Conservation (phyloP, 2,329 filamentous ascomycete genomes). For the Cytospora leucostoma region DNA sequence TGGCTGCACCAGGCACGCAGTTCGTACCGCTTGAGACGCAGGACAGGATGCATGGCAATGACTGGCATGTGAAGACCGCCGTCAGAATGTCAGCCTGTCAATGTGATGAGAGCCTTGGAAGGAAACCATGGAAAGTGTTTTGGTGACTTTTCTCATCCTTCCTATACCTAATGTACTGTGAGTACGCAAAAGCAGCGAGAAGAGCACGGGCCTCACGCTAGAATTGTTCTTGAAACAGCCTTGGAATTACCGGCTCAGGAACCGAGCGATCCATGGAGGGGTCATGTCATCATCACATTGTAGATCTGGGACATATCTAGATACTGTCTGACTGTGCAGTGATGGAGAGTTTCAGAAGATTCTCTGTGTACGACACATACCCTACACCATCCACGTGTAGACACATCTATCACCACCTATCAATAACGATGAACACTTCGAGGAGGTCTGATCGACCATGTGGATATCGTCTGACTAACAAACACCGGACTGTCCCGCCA, state of each 20-base stretch:
- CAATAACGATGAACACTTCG: not conserved
- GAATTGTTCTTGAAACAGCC: conserved; percentile 41
- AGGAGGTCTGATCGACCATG: not conserved
- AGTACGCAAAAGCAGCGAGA: not conserved
- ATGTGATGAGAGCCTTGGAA: not conserved
- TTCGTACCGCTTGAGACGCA: not conserved
- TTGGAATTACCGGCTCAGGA: not conserved
- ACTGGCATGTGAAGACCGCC: not conserved
- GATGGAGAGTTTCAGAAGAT: not conserved
- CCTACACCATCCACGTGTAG: not conserved
- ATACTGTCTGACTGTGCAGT: not conserved
- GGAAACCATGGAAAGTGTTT: no score
- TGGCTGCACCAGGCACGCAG: not conserved
- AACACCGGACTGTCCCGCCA: conserved; percentile 20
- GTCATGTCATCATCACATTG: conserved; percentile 3
- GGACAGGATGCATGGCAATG: not conserved
- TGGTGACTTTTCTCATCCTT: no score
- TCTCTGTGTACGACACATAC: not conserved
- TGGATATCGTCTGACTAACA: conserved; percentile 10
- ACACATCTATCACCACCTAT: not conserved
- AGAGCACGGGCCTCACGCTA: conserved; percentile 33
- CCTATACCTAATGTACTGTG: not conserved
- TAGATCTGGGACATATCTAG: not conserved
- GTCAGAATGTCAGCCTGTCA: not conserved
- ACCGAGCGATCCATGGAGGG: conserved; percentile 8